Percentiles rank a stretch among this genome's conserved stretches.
Conservation (phyloP, 2,329 filamentous ascomycete species). For the Trichoderma oligosporum region DNA sequence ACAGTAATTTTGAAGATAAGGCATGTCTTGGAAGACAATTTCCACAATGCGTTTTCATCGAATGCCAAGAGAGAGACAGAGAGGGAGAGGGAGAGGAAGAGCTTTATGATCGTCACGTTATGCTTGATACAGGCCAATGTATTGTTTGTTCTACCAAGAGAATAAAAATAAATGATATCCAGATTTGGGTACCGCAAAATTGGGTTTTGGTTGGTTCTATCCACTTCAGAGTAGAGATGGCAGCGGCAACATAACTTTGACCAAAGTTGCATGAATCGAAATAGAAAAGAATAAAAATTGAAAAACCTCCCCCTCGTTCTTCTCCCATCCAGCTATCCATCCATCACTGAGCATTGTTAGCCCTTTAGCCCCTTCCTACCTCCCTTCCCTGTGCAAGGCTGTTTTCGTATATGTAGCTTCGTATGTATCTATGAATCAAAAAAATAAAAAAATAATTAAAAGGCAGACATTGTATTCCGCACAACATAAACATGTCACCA, state of each 20-base stretch:
- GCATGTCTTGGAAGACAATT: conserved; percentile 14
- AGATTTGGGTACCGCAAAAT: not conserved
- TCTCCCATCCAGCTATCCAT: not conserved
- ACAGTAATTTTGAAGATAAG: not conserved
- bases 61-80: not conserved
- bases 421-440: conserved; percentile 11
- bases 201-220: not conserved
- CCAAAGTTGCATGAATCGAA: not conserved
- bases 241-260: not conserved
- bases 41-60: not conserved
- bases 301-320: not conserved
- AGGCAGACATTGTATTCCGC: no score
- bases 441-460: not conserved
- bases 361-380: not conserved
- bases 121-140: conserved; percentile 3
- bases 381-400: not conserved
- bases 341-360: not conserved
- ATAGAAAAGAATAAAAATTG: not conserved
- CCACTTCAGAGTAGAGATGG: no score
- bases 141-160: not conserved
- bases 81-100: not conserved
- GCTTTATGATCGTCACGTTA: not conserved
- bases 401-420: conserved; percentile 10
- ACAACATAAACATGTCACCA: not conserved
- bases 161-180: not conserved